phyloP scores from a whole-genome alignment of 1,284 basidiomycete genomes.

The Coniferiporia sulphurascens region DNA sequence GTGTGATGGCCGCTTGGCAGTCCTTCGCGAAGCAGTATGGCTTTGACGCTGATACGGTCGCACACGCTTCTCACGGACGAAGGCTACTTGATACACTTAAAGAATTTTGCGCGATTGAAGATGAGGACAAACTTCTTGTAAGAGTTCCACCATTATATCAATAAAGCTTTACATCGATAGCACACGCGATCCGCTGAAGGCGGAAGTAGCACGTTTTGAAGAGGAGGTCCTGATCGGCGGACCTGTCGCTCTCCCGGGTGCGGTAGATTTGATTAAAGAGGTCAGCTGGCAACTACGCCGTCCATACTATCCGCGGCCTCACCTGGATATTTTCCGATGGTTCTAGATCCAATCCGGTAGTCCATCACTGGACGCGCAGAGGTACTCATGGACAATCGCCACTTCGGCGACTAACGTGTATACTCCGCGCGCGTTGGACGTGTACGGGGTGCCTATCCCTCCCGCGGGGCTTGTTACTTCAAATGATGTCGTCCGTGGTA shows the following conservation, averaged over 20 bases:
- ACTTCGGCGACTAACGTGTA: slow-evolving; percentile 75
- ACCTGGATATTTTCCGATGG: no score
- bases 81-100: slow-evolving; percentile 67
- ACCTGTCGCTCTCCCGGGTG: slow-evolving; percentile 51
- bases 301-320: no score
- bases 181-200: slow-evolving; percentile 28
- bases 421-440: slow-evolving; percentile 55
- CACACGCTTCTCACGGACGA: slow-evolving; percentile 65
- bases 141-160: slow-evolving; percentile 15
- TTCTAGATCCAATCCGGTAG: slow-evolving; percentile 7
- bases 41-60: slow-evolving; percentile 44
- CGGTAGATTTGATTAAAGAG: slow-evolving; percentile 41
- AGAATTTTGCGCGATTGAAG: slow-evolving; percentile 59
- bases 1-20: slow-evolving; percentile 59
- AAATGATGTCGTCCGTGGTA: slow-evolving; percentile 69
- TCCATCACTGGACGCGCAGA: slow-evolving; percentile 9
- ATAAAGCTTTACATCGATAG: background rate
- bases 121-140: slow-evolving; percentile 53
- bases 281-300: slow-evolving; percentile 26
- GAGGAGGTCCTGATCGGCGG: slow-evolving; percentile 59
- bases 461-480: slow-evolving; percentile 60
- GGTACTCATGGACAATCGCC: slow-evolving; percentile 62
- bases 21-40: slow-evolving; percentile 53
- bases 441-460: slow-evolving; percentile 54
- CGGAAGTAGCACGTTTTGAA: slow-evolving; percentile 61